Conservation (phyloP, 106 monocot genomes). For the Phalaenopsis equestris region DNA sequence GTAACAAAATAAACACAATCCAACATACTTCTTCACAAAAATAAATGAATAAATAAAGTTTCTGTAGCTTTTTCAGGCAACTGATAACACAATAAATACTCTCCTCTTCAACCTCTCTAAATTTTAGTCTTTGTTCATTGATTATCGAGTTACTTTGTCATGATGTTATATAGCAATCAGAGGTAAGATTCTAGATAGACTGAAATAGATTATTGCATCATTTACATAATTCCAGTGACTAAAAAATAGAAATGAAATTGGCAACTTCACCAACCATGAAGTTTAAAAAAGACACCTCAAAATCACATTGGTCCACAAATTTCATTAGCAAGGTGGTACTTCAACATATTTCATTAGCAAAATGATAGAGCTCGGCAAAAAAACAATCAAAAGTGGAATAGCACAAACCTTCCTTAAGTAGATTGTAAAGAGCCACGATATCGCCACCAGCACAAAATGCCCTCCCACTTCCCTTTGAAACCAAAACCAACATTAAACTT, state of each 20-base stretch:
- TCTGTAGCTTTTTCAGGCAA: neutral
- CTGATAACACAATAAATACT: neutral
- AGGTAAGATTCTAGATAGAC: neutral
- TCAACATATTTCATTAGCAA: neutral
- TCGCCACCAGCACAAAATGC: slow-evolving; percentile 97
- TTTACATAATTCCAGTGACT: neutral
- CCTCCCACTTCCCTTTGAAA: slow-evolving; percentile 84
- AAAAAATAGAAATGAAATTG: neutral
- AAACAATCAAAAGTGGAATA: neutral
- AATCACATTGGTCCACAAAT: neutral
- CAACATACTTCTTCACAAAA: no score
- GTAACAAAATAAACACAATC: no score
- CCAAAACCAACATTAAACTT: slow-evolving; percentile 22
- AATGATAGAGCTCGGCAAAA: neutral
- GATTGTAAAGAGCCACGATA: slow-evolving; percentile 49
- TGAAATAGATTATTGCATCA: neutral
- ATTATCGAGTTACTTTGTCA: neutral
- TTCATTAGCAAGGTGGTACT: neutral
- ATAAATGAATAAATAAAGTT: neutral
- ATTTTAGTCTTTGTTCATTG: neutral
- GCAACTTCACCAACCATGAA: neutral
- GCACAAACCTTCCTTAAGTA: slow-evolving; percentile 58
- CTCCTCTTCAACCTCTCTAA: neutral
- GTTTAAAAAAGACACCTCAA: neutral
- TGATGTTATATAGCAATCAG: neutral